These are phyloP conservation scores for Sporothrix luriei DNA, from an alignment of 2,329 filamentous ascomycete species.

Conservation along the genomic window DNA sequence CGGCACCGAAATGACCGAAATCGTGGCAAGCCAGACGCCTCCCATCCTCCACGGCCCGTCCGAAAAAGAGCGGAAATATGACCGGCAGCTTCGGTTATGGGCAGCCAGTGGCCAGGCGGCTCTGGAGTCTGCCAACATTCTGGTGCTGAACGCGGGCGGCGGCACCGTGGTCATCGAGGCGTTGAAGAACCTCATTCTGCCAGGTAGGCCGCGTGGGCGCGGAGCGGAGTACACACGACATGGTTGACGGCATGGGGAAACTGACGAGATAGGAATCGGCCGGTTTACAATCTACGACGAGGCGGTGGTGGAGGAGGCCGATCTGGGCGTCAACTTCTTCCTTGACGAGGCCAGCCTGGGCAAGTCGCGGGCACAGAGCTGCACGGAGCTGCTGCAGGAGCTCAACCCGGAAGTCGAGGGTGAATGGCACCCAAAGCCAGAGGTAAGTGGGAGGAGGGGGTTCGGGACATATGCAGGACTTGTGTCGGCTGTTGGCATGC, in stretches of 20 bases:
- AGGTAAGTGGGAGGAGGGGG: conserved; percentile 43
- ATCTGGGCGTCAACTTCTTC: conserved; percentile 97
- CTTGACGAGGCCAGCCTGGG: conserved; percentile 78
- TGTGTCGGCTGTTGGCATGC: not conserved
- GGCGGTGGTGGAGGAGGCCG: conserved; percentile 72
- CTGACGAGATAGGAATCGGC: conserved; percentile 66
- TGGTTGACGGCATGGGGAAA: not conserved
- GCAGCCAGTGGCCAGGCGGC: conserved; percentile 88
- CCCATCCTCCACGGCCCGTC: conserved; percentile 57
- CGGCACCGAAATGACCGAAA: conserved; percentile 48
- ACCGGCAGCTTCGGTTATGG: conserved; percentile 93
- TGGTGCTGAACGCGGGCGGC: conserved; percentile 83
- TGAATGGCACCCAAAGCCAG: conserved; percentile 61
- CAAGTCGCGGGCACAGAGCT: conserved; percentile 75
- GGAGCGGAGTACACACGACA: no score
- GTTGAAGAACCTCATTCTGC: conserved; percentile 95
- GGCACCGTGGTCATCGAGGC: conserved; percentile 88
- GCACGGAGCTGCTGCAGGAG: conserved; percentile 75
- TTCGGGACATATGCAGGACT: no score
- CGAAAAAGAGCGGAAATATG: conserved; percentile 77
- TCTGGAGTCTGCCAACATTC: conserved; percentile 86
- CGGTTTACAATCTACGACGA: conserved; percentile 89
- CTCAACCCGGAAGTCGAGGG: conserved; percentile 91
- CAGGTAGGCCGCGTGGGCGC: conserved; percentile 54
- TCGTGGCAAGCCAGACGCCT: conserved; percentile 51